Conservation (phyloP, 352 stramenopile genomes). For the Pythium aristosporum region DNA sequence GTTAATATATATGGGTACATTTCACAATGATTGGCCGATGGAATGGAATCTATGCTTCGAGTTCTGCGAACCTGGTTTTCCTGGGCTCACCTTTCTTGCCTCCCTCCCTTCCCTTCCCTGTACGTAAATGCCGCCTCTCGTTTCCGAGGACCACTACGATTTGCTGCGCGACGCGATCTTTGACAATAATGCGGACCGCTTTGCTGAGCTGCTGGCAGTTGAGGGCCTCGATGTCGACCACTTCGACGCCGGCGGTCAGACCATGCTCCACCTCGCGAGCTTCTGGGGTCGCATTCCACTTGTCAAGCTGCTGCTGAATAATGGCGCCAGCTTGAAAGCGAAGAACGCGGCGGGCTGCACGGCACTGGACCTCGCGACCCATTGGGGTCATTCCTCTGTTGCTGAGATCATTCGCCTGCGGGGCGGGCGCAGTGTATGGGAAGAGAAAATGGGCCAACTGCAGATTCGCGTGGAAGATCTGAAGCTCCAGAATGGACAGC, state of each 20-base stretch:
- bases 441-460: conserved; percentile 70
- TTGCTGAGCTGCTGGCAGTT: conserved; percentile 40
- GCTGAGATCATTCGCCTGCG: conserved; percentile 67
- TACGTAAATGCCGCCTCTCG: neutral
- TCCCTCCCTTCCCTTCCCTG: neutral
- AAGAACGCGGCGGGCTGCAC: conserved; percentile 75
- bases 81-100: neutral
- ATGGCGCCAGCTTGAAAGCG: conserved; percentile 61
- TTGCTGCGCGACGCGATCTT: conserved; percentile 73
- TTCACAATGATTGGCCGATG: conserved; percentile 5
- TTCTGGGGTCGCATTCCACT: conserved; percentile 74
- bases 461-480: conserved; percentile 65
- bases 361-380: conserved; percentile 63
- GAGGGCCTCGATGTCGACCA: conserved; percentile 60
- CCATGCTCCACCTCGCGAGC: conserved; percentile 66
- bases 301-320: conserved; percentile 56
- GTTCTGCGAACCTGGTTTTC: neutral
- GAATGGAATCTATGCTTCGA: neutral
- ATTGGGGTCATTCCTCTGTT: conserved; percentile 72
- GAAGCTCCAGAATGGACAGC: conserved; percentile 36
- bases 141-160: conserved; percentile 54
- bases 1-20: conserved; percentile 2
- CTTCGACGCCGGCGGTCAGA: conserved; percentile 72
- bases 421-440: conserved; percentile 65
- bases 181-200: conserved; percentile 50